Evolutionary conservation across 2,329 filamentous ascomycete species (phyloP), one percentile per base, ranked within the genome.

Genomic region (Venturia pyrina): DNA sequence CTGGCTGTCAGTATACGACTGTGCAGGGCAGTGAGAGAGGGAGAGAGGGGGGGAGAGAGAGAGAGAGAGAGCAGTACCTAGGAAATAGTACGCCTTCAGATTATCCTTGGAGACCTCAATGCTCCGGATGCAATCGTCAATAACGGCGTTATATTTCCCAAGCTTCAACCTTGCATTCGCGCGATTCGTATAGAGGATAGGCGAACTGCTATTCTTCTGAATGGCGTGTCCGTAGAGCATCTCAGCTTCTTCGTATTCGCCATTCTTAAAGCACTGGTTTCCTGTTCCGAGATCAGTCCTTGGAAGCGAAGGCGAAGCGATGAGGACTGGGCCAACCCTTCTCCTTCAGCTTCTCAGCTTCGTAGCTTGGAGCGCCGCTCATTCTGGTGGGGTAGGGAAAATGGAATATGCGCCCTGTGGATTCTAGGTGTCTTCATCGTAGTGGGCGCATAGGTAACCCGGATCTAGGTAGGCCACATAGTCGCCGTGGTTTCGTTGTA

Each of bases 171-270:
- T 86, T 3, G 89, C 87, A 78, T 96, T 89, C 63, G 92, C 90
- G 65, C 93, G 90, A 78, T 97, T 98, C 48, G 91, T 93, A 78
- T 92, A 97, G 63, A 96, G 83, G 40, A 89, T 81, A 1, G 89
- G 85, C 73, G 96, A 95, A 65, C 81, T 83, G 4, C 89, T 83
- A 76, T 96, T 90, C 73, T 87, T 86, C 71, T 89, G 86, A 70
- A 96, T 92, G 79, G 90, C 90, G 75, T 89, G 85, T 5, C 88
- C 88, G 76, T 93, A 93, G 66, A 87, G 78, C 24, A 81, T 81
- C 68, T 91, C 89, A 46, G 90, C 90, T 32, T 78, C 81, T 5
- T 78, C 75, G 72, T 83, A 93, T 70, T 93, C 86, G 68, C 84
- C 85, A 10, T 79, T 76, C 68, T 85, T 82, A 76, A 89, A 93